Conservation (phyloP, 2,329 filamentous ascomycete genomes). For the Diaporthe velutina region DNA sequence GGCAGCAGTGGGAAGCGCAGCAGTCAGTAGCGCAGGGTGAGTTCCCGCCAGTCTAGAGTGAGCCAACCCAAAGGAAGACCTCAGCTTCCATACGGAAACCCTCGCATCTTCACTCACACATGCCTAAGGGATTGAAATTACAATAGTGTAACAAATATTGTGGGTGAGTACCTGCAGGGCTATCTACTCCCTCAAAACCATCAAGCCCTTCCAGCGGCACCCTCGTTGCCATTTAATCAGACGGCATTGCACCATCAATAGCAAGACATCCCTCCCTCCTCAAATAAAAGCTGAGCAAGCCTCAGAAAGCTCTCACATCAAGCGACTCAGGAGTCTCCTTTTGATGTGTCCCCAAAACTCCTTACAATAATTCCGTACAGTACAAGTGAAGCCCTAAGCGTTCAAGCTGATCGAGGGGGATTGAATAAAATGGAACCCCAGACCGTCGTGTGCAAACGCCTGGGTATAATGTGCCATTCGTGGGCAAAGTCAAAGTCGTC, state of each 20-base stretch:
- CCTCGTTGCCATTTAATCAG: background rate
- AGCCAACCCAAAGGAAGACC: background rate
- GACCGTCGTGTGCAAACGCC: constrained; percentile 19
- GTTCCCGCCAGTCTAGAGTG: background rate
- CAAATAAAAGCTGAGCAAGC: background rate
- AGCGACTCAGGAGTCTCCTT: background rate
- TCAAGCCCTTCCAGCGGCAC: background rate
- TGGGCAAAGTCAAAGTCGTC: background rate
- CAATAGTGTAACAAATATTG: constrained; percentile 1
- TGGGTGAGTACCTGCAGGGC: constrained; percentile 12
- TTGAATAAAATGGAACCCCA: constrained; percentile 1
- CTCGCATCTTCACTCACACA: background rate
- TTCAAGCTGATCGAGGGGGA: background rate
- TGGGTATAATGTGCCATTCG: constrained; percentile 12
- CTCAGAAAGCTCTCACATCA: background rate
- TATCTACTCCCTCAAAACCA: constrained; percentile 7
- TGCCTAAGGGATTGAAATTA: background rate
- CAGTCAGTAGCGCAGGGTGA: too few relatives aligned
- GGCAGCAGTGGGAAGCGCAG: too few relatives aligned
- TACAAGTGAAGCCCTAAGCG: background rate
- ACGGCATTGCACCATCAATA: background rate
- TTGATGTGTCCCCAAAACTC: constrained; percentile 11
- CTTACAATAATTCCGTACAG: constrained; percentile 13
- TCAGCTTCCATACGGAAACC: background rate
- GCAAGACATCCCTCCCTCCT: background rate